A percentile compares a stretch with the other conserved stretches of the same genome.
These are phyloP conservation scores for Exophiala aquamarina DNA, from an alignment of 2,329 filamentous ascomycete species.

Conservation along the genomic window DNA sequence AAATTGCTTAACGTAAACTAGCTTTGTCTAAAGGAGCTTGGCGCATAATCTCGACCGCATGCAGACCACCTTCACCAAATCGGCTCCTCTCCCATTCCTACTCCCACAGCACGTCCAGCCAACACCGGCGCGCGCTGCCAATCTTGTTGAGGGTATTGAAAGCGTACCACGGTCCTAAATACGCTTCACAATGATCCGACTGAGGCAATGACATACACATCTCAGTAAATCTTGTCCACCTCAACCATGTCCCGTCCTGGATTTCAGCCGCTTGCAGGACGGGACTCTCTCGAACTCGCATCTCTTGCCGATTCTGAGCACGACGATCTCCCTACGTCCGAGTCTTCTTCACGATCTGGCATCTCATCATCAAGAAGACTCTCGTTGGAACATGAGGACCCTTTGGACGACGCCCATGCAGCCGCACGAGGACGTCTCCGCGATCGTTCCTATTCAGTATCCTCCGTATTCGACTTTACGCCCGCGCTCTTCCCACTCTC, in stretches of 20 bases:
- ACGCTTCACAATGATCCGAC: too few relatives aligned
- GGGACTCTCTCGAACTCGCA: constrained; percentile 95
- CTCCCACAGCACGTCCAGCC: too few relatives aligned
- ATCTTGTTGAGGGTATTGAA: too few relatives aligned
- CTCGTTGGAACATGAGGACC: constrained; percentile 85
- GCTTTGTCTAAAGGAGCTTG: too few relatives aligned
- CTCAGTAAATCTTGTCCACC: background rate
- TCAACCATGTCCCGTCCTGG: constrained; percentile 17
- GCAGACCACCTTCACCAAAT: too few relatives aligned
- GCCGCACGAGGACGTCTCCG: constrained; percentile 49
- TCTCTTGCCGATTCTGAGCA: constrained; percentile 82
- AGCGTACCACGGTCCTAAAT: too few relatives aligned
- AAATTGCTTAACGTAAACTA: too few relatives aligned
- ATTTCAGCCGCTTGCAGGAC: constrained; percentile 45
- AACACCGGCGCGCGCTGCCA: too few relatives aligned
- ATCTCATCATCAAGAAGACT: constrained; percentile 88
- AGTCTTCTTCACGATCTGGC: constrained; percentile 75
- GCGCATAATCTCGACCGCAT: too few relatives aligned
- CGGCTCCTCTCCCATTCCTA: too few relatives aligned
- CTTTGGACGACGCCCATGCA: constrained; percentile 59
- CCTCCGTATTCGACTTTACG: constrained; percentile 94
- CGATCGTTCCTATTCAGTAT: constrained; percentile 79
- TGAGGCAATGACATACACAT: too few relatives aligned
- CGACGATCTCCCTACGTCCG: constrained; percentile 59
- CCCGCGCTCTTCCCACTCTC: constrained; percentile 89